phyloP scores from a whole-genome alignment of 2,329 filamentous ascomycete species.

The Fusarium subtropicale region DNA sequence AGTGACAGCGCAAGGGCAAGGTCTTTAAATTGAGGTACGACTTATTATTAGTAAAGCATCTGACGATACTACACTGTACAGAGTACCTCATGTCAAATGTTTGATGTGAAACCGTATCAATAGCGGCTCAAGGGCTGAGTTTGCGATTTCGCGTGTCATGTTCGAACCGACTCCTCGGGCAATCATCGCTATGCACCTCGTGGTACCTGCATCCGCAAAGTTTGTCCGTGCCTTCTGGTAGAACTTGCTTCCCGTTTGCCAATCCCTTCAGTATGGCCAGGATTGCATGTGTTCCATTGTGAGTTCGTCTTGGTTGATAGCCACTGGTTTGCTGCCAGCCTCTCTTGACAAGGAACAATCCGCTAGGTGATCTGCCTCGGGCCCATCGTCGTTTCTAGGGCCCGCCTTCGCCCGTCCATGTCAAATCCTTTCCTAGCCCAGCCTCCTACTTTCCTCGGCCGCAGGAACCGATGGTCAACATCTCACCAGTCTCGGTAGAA shows the following conservation, averaged over 20 bases:
- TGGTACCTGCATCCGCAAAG: slow-evolving; percentile 38
- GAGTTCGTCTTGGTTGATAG: slow-evolving; percentile 11
- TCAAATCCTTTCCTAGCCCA: slow-evolving; percentile 23
- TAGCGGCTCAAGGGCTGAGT: slow-evolving; percentile 18
- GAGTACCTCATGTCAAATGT: not conserved
- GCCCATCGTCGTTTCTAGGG: slow-evolving; percentile 11
- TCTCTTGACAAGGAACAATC: slow-evolving; percentile 31
- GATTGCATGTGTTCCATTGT: slow-evolving; percentile 9
- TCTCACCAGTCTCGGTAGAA: slow-evolving; percentile 40
- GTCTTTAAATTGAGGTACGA: slow-evolving; percentile 1
- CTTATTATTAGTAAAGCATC: not conserved
- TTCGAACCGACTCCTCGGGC: slow-evolving; percentile 6
- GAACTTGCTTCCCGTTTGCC: slow-evolving; percentile 16
- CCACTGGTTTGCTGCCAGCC: slow-evolving; percentile 22
- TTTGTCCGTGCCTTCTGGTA: slow-evolving; percentile 3
- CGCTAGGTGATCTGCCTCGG: slow-evolving; percentile 19
- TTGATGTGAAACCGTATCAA: slow-evolving; percentile 22
- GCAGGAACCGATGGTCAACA: slow-evolving; percentile 36
- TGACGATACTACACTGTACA: not conserved
- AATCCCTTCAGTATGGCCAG: slow-evolving; percentile 2
- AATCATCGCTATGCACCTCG: slow-evolving; percentile 18
- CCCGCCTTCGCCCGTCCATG: slow-evolving; percentile 2
- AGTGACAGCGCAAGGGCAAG: slow-evolving; percentile 24
- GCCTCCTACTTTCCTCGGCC: slow-evolving; percentile 27
- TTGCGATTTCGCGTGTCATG: slow-evolving; percentile 20